Percentiles rank a stretch among this genome's conserved stretches.
Conservation (phyloP, 176 grass and related monocot species). For the Hordeum marinum region DNA sequence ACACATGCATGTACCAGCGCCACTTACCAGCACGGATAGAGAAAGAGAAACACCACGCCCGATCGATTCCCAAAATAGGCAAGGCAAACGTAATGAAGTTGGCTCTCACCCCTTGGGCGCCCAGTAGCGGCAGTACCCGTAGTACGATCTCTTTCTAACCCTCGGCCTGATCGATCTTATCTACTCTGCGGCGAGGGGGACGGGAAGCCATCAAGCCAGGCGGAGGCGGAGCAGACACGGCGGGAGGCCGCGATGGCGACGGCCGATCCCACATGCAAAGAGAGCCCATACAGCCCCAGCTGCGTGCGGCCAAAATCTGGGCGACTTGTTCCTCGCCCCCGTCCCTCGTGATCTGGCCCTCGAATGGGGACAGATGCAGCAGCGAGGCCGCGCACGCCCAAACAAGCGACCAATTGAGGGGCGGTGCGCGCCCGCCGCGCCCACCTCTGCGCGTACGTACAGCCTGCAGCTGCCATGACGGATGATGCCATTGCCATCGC, state of each 20-base stretch:
- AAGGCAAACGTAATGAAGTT: neutral
- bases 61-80: conserved; percentile 30
- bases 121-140: neutral
- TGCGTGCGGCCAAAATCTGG: conserved; percentile 49
- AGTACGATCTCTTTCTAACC: neutral
- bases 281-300: conserved; percentile 40
- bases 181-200: neutral
- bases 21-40: neutral
- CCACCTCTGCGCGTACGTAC: neutral
- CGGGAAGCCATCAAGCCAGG: neutral
- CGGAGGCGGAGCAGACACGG: conserved; percentile 9
- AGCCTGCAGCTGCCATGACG: neutral
- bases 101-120: neutral
- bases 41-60: neutral
- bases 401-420: conserved; percentile 43
- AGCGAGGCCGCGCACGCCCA: conserved; percentile 37
- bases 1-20: neutral
- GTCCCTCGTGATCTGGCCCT: conserved; percentile 51
- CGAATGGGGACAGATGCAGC: conserved; percentile 29
- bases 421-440: conserved; percentile 35
- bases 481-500: neutral
- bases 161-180: conserved; percentile 15
- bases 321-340: conserved; percentile 45
- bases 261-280: conserved; percentile 10
- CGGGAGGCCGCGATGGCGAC: conserved; percentile 28